These are phyloP conservation scores for Condylostoma magnum DNA, from an alignment of 169 alveolate genomes.

Conservation along the genomic window DNA sequence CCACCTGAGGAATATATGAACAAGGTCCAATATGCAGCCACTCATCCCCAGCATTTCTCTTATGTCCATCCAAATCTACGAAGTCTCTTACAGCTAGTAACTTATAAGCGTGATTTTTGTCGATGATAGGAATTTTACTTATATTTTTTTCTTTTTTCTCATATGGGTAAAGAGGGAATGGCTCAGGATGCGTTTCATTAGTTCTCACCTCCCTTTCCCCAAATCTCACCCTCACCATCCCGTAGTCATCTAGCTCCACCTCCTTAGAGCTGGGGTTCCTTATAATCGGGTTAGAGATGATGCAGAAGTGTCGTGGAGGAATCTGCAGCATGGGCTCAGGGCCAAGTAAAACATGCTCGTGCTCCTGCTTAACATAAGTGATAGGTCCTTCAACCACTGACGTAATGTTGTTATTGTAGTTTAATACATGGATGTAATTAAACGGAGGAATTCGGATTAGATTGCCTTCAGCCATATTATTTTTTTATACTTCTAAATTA, in stretches of 20 bases:
- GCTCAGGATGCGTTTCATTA: constrained; percentile 37
- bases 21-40: constrained; percentile 63
- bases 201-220: constrained; percentile 51
- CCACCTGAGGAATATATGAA: constrained; percentile 57
- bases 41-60: constrained; percentile 64
- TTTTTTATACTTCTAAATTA: no score
- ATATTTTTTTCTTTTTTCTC: constrained; percentile 26
- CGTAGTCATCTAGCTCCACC: constrained; percentile 13
- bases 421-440: constrained; percentile 64
- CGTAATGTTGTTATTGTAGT: constrained; percentile 57
- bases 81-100: constrained; percentile 61
- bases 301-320: constrained; percentile 44
- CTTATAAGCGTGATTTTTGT: constrained; percentile 47
- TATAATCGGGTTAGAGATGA: constrained; percentile 44
- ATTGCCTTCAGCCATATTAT: no score
- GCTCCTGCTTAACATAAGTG: constrained; percentile 40
- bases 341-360: constrained; percentile 43
- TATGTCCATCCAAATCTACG: constrained; percentile 34
- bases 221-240: constrained; percentile 34
- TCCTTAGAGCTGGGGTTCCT: constrained; percentile 30
- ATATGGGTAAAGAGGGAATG: constrained; percentile 56
- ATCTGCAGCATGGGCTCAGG: constrained; percentile 25
- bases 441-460: constrained; percentile 63
- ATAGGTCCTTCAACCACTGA: constrained; percentile 45
- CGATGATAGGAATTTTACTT: constrained; percentile 44